Evolutionary conservation across 2,329 filamentous ascomycete genomes (phyloP), one percentile per base, ranked within the genome.

Genomic region (Simplicillium aogashimaense): DNA sequence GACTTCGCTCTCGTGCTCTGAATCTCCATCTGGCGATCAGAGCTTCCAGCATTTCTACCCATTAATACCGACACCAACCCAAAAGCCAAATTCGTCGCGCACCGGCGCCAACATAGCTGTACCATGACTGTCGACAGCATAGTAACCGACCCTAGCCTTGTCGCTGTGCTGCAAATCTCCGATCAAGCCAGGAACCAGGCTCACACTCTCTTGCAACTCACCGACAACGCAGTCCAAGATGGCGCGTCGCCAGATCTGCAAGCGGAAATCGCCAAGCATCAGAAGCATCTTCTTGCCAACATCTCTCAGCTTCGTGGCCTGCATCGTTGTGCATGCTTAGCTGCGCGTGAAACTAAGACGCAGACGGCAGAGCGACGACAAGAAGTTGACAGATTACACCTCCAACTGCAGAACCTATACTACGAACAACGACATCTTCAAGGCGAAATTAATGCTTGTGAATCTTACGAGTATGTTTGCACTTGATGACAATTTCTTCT

Each of bases 341-440:
- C 78, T 25, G 86, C 88, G 25, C 80, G 92, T 48, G 79, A 87
- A 50, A 95, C 89, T 12, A 97, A 97, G 60, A 72, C 83, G 39
- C 70, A 78, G 50, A 97, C 92, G 1, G 83, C 86, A 25, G 87
- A 95, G 59, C 85, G 84, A 37, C 79, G 89, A 37, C 85, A 90
- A 53, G 87, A 95, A 62, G 87, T 97, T 47, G 92, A 98, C 58
- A 78, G 82, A 37, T 70, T 98, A 45, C 89, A 97, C 57, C 72
- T 98, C 30, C 86, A 94, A 55, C 72, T 98, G 41, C 90, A 97
- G 63, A 98, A 98, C 55, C 67, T 98, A 7, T 94, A 92, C 60
- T 98, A 98, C 56, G 90, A 98, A 61, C 89, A 97, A 65, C 74
- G 86, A 40, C 88, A 95, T 60, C 67, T 98, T 40, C 79, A 85